Evolutionary conservation across 352 stramenopile genomes (phyloP).

Genomic region (Phytopythium kandeliae): DNA sequence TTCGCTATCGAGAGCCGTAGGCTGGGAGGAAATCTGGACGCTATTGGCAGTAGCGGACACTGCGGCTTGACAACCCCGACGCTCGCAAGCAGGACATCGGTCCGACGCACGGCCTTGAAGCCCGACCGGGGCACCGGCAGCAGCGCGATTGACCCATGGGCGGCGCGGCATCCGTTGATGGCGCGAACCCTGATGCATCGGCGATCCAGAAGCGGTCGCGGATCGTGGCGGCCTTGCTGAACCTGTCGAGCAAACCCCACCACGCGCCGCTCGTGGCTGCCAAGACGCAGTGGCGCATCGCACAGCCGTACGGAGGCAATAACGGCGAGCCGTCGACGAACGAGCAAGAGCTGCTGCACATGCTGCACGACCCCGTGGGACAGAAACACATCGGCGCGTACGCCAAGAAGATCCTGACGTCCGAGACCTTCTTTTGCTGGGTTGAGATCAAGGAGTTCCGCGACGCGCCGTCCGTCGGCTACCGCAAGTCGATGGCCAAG

Average conservation of each 20-base stretch:
- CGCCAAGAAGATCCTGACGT: conserved; percentile 79
- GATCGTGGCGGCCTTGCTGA: conserved; percentile 42
- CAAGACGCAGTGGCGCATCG: conserved; percentile 78
- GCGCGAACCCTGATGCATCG: conserved; percentile 8
- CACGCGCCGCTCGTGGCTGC: conserved; percentile 63
- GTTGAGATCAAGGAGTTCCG: conserved; percentile 83
- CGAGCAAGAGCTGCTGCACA: conserved; percentile 60
- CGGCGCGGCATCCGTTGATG: conserved; percentile 37
- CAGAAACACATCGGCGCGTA: conserved; percentile 79
- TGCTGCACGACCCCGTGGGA: conserved; percentile 72
- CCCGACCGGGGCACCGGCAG: background rate
- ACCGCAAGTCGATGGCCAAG: conserved; percentile 70
- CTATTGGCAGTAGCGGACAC: no score
- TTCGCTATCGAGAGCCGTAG: background rate
- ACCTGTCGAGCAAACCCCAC: conserved; percentile 54
- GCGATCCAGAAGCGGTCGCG: conserved; percentile 42
- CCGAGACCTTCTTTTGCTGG: conserved; percentile 85
- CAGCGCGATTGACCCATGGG: conserved; percentile 11
- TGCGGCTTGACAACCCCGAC: no score
- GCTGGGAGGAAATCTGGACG: no score
- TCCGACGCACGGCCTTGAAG: background rate
- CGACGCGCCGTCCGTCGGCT: conserved; percentile 54
- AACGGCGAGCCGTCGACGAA: conserved; percentile 42
- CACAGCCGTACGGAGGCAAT: conserved; percentile 37
- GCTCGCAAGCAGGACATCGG: no score